A percentile compares a stretch with the other conserved stretches of the same genome.
These are phyloP conservation scores for Chrysosporium queenslandicum DNA, from an alignment of 2,329 filamentous ascomycete species.

Conservation along the genomic window DNA sequence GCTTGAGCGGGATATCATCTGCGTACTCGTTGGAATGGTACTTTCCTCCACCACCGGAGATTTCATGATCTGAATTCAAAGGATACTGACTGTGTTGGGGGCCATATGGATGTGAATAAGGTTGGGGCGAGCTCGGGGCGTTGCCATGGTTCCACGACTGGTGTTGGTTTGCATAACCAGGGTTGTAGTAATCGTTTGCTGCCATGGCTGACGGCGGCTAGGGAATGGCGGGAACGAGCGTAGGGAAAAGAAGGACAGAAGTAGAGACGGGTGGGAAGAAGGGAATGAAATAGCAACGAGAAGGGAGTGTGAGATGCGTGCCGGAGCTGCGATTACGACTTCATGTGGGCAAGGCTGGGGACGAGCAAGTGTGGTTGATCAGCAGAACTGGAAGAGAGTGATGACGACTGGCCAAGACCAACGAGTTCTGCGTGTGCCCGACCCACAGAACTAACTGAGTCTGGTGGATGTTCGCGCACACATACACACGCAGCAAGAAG, in stretches of 20 bases:
- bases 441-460: not conserved
- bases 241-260: not conserved
- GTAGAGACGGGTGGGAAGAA: not conserved
- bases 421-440: not conserved
- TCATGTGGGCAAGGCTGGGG: conserved; percentile 1
- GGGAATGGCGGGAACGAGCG: not conserved
- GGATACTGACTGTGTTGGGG: conserved; percentile 30
- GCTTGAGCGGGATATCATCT: conserved; percentile 36
- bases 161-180: conserved; percentile 4
- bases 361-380: not conserved
- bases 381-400: not conserved
- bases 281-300: not conserved
- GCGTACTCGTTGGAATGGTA: conserved; percentile 31
- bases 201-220: conserved; percentile 31
- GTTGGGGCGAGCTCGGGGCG: conserved; percentile 9
- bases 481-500: not conserved
- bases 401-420: conserved; percentile 4
- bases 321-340: not conserved
- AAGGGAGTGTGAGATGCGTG: no score
- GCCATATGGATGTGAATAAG: conserved; percentile 34
- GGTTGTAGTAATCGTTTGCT: conserved; percentile 29
- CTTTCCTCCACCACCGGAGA: conserved; percentile 23
- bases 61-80: conserved; percentile 28
- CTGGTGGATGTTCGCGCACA: no score
- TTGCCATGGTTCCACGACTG: conserved; percentile 9